phyloP scores from a whole-genome alignment of 495 filamentous ascomycete genomes.

The Hypoxylon lenormandii region DNA sequence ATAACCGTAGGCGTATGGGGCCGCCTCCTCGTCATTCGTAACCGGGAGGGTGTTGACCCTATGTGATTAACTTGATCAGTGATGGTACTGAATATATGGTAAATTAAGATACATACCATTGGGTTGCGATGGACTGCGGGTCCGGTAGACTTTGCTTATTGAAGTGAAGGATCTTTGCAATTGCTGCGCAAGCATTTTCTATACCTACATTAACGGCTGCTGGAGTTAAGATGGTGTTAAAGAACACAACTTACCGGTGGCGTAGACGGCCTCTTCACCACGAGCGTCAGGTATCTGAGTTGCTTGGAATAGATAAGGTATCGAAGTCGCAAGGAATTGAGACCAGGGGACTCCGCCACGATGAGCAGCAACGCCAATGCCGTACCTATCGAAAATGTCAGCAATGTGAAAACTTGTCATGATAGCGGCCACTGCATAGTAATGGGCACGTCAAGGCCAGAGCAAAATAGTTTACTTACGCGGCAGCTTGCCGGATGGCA shows the following conservation, averaged over 20 bases:
- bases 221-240: neutral
- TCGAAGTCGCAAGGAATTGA: conserved; percentile 79
- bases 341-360: conserved; percentile 87
- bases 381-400: conserved; percentile 66
- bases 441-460: neutral
- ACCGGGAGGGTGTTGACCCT: conserved; percentile 85
- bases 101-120: conserved; percentile 67
- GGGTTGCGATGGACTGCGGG: conserved; percentile 74
- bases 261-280: conserved; percentile 93
- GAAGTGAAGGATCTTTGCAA: conserved; percentile 94
- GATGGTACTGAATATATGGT: neutral
- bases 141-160: conserved; percentile 80
- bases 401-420: neutral
- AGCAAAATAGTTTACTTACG: conserved; percentile 49
- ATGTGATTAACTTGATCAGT: conserved; percentile 11
- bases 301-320: conserved; percentile 84
- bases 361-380: conserved; percentile 93
- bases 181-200: conserved; percentile 95
- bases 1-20: conserved; percentile 95
- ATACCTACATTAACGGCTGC: conserved; percentile 23
- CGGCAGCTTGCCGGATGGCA: conserved; percentile 94
- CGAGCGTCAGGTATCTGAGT: conserved; percentile 82
- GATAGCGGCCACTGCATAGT: neutral
- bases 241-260: conserved; percentile 65
- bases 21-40: conserved; percentile 95